These are phyloP conservation scores for Trichoderma harzianum DNA, from an alignment of 2,329 filamentous ascomycete species.

Conservation along the genomic window DNA sequence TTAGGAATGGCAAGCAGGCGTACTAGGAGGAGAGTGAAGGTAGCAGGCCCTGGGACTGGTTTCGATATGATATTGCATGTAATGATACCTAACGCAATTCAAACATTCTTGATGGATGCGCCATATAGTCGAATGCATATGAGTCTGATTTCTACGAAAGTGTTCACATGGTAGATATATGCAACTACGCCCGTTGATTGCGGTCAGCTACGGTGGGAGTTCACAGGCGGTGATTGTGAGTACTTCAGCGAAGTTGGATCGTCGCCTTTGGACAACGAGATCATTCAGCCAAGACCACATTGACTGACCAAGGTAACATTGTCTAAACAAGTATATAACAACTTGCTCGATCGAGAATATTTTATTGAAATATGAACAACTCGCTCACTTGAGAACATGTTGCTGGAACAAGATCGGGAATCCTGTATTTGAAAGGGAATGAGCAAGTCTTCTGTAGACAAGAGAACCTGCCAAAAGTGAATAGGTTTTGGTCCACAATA, in stretches of 20 bases:
- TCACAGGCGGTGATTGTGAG: not conserved
- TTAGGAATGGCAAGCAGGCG: not conserved
- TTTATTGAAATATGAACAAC: no score
- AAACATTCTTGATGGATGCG: not conserved
- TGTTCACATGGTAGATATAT: no score
- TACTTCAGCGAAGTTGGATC: not conserved
- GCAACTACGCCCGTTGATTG: no score
- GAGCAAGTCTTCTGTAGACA: no score
- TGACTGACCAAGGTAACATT: not conserved
- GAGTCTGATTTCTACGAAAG: not conserved
- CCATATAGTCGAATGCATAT: not conserved
- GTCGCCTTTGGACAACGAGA: not conserved
- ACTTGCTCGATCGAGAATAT: not conserved
- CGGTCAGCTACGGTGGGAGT: not conserved
- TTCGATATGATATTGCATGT: not conserved
- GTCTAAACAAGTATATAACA: not conserved
- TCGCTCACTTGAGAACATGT: no score
- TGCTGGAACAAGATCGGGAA: no score
- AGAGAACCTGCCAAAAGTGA: no score
- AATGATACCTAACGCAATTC: not conserved
- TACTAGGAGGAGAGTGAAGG: not conserved
- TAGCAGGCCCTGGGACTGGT: not conserved
- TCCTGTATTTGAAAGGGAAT: no score
- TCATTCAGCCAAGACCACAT: not conserved
- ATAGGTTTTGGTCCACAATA: not conserved